Conservation (phyloP, 345 rosid species). For the Mangifera indica region DNA sequence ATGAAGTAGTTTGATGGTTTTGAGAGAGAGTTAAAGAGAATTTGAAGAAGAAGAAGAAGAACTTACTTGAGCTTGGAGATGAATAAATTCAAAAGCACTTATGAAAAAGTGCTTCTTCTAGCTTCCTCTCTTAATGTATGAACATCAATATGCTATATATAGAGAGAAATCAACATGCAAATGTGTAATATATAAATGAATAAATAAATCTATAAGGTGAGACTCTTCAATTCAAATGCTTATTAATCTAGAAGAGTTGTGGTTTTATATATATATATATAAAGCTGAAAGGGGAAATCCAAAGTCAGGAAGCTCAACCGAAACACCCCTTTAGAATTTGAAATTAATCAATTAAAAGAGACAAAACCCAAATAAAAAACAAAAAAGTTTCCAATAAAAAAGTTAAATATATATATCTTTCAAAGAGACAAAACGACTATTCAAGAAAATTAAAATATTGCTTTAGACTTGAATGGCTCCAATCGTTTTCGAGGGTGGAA, state of each 20-base stretch:
- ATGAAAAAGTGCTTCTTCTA: too few species aligned
- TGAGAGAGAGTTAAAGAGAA: neutral
- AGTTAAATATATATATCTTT: neutral
- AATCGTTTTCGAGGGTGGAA: neutral
- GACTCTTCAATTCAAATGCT: constrained; percentile 25
- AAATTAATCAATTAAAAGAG: neutral
- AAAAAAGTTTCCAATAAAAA: too few species aligned
- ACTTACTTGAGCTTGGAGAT: constrained; percentile 14
- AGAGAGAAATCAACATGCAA: neutral
- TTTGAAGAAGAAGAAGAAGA: neutral
- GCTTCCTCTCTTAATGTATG: neutral
- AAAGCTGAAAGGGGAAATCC: neutral
- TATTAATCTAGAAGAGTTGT: too few species aligned
- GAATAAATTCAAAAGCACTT: neutral
- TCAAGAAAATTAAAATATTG: too few species aligned
- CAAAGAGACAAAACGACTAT: neutral
- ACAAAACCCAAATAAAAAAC: too few species aligned
- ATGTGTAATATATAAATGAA: too few species aligned
- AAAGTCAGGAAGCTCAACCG: constrained; percentile 33
- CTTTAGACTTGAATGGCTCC: too few species aligned
- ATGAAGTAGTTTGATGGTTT: neutral
- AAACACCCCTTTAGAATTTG: constrained; percentile 22
- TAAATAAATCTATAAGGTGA: neutral
- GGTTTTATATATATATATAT: neutral
- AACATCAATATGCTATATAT: too few species aligned